Conservation (phyloP, 768 basidiomycete species). For the Serendipita vermifera region DNA sequence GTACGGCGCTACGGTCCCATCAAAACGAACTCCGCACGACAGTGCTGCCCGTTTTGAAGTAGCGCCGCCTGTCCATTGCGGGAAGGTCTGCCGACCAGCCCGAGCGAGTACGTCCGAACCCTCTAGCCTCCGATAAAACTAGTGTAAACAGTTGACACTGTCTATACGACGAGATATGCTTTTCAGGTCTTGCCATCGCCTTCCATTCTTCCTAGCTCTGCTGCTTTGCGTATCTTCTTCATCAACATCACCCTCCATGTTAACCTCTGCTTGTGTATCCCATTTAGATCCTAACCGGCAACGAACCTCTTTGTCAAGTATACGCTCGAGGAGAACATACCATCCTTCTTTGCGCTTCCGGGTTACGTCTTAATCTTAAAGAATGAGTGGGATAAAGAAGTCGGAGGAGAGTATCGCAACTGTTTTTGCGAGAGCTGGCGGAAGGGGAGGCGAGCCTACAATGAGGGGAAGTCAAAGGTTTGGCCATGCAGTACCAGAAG, state of each 20-base stretch:
- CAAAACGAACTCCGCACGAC: too few species aligned
- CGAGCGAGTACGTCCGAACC: too few species aligned
- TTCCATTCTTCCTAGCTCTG: conserved; percentile 21
- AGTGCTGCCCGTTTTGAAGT: too few species aligned
- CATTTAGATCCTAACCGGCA: neutral
- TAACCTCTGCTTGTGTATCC: too few species aligned
- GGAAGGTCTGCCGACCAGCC: too few species aligned
- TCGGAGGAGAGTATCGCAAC: conserved; percentile 34
- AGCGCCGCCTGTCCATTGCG: too few species aligned
- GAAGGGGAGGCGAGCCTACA: conserved; percentile 12
- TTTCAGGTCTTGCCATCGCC: conserved; percentile 61
- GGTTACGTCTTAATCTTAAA: conserved; percentile 81
- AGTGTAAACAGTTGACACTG: too few species aligned
- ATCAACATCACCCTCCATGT: neutral
- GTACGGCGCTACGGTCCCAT: too few species aligned
- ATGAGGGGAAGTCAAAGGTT: too few species aligned
- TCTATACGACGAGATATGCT: too few species aligned
- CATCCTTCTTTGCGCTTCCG: conserved; percentile 47
- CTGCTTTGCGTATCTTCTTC: neutral
- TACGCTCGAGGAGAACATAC: conserved; percentile 55
- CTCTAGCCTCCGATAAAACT: too few species aligned
- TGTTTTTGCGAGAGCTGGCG: conserved; percentile 27
- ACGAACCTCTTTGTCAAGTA: conserved; percentile 45
- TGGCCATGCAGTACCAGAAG: too few species aligned
- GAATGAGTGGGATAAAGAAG: conserved; percentile 54